Conservation (phyloP, 2,329 filamentous ascomycete genomes). For the Colletotrichum sublineola region DNA sequence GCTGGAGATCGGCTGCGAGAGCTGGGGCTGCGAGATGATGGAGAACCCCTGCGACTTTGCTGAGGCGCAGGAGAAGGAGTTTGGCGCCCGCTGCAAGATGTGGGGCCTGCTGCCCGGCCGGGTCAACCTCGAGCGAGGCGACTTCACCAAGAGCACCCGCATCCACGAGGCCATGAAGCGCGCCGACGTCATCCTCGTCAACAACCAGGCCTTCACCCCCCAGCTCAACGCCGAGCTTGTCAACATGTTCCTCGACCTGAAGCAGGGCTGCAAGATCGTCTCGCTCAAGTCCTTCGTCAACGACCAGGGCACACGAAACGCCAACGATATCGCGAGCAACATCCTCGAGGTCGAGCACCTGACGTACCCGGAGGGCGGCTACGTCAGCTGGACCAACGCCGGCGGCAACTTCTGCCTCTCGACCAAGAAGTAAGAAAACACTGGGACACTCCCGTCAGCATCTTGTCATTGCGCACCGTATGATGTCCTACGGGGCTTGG, state of each 20-base stretch:
- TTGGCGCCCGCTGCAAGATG: slow-evolving; percentile 84
- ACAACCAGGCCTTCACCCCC: slow-evolving; percentile 96
- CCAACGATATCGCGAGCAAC: slow-evolving; percentile 83
- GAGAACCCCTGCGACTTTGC: slow-evolving; percentile 87
- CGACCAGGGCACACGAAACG: slow-evolving; percentile 82
- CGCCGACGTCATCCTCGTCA: slow-evolving; percentile 96
- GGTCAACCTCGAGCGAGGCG: slow-evolving; percentile 84
- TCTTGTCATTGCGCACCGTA: slow-evolving; percentile 24
- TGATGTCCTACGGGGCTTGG: slow-evolving; percentile 41
- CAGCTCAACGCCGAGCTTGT: slow-evolving; percentile 87
- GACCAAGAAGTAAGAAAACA: slow-evolving; percentile 72
- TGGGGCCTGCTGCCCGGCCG: slow-evolving; percentile 89
- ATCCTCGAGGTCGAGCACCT: slow-evolving; percentile 81
- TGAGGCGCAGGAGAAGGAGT: slow-evolving; percentile 84
- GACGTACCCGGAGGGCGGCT: slow-evolving; percentile 70
- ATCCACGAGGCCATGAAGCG: slow-evolving; percentile 82
- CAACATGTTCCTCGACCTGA: slow-evolving; percentile 92
- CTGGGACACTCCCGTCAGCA: slow-evolving; percentile 47
- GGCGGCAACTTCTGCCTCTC: slow-evolving; percentile 91
- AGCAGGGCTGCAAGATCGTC: slow-evolving; percentile 89
- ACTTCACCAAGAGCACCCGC: slow-evolving; percentile 81
- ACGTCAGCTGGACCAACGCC: slow-evolving; percentile 92
- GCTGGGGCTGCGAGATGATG: slow-evolving; percentile 98
- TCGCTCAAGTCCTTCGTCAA: slow-evolving; percentile 93
- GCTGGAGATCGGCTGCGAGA: slow-evolving; percentile 92